A percentile compares a stretch with the other conserved stretches of the same genome.
Evolutionary conservation across 495 filamentous ascomycete genomes (phyloP).

Genomic region (Clavariopsis aquatica): DNA sequence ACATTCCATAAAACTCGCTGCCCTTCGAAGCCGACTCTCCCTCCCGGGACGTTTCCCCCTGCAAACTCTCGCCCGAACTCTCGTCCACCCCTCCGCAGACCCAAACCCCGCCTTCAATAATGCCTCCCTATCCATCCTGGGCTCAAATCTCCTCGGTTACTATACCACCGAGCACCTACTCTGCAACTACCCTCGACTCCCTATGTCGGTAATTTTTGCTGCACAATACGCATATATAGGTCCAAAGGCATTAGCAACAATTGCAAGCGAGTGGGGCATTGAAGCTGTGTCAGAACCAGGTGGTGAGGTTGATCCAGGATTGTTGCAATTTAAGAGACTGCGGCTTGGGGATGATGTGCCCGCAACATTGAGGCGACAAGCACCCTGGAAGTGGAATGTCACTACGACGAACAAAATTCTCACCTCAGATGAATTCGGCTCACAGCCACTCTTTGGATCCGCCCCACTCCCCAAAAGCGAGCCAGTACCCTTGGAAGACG

Average conservation of each 20-base stretch:
- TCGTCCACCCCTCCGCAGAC: slow-evolving; percentile 85
- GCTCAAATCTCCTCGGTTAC: slow-evolving; percentile 77
- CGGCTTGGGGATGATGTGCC: slow-evolving; percentile 57
- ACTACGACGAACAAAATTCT: slow-evolving; percentile 63
- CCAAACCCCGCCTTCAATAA: slow-evolving; percentile 75
- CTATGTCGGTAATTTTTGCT: slow-evolving; percentile 75
- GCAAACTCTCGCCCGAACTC: slow-evolving; percentile 78
- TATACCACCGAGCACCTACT: slow-evolving; percentile 86
- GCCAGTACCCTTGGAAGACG: slow-evolving; percentile 41
- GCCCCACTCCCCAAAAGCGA: slow-evolving; percentile 12
- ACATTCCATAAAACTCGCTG: slow-evolving; percentile 84
- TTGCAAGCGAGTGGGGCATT: slow-evolving; percentile 85
- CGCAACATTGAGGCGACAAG: slow-evolving; percentile 33
- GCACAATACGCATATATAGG: slow-evolving; percentile 84
- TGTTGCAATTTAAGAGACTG: slow-evolving; percentile 75
- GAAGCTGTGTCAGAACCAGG: slow-evolving; percentile 80
- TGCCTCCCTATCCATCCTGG: slow-evolving; percentile 74
- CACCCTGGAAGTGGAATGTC: slow-evolving; percentile 60
- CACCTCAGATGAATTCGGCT: slow-evolving; percentile 77
- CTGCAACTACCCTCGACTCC: slow-evolving; percentile 84
- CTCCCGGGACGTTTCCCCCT: slow-evolving; percentile 80
- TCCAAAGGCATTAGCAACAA: slow-evolving; percentile 62
- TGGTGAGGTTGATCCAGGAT: slow-evolving; percentile 86
- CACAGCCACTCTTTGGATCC: slow-evolving; percentile 10
- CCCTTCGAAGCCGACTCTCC: slow-evolving; percentile 86